Conservation (phyloP, 106 monocot genomes). For the Phalaenopsis aphrodite region DNA sequence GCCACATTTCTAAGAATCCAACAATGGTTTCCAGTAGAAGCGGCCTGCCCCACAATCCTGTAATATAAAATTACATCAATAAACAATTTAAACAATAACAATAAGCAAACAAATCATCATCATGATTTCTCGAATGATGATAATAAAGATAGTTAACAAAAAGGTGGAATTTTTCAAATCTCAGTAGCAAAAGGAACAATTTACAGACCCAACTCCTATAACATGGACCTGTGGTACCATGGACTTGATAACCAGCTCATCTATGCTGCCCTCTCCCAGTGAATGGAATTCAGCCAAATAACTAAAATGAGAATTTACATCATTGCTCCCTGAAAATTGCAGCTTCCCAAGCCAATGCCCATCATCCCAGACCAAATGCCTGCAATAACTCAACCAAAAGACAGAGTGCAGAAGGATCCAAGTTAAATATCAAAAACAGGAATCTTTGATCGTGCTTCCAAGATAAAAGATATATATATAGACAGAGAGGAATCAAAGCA, state of each 20-base stretch:
- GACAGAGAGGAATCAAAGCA: neutral
- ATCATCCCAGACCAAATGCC: slow-evolving; percentile 80
- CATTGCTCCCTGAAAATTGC: slow-evolving; percentile 4
- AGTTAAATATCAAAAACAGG: neutral
- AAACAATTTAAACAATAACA: neutral
- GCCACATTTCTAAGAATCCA: slow-evolving; percentile 69
- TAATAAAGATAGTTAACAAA: neutral
- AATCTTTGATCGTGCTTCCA: neutral
- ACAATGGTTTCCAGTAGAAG: slow-evolving; percentile 41
- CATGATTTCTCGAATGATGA: neutral
- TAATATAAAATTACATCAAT: slow-evolving; percentile 10
- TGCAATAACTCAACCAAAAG: slow-evolving; percentile 8
- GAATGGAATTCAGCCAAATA: neutral
- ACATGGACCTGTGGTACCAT: slow-evolving; percentile 64
- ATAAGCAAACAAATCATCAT: neutral
- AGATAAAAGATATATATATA: neutral
- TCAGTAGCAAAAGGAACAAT: neutral
- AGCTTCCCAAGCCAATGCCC: slow-evolving; percentile 28
- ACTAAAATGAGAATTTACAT: slow-evolving; percentile 9
- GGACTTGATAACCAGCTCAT: slow-evolving; percentile 32
- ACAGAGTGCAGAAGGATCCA: neutral
- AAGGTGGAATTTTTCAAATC: neutral
- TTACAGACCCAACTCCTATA: slow-evolving; percentile 52
- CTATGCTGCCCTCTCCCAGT: neutral
- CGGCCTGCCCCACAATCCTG: slow-evolving; percentile 63